A percentile compares a stretch with the other conserved stretches of the same genome.
phyloP scores from a whole-genome alignment of 2,329 filamentous ascomycete species.

The Phaeoacremonium minimum region DNA sequence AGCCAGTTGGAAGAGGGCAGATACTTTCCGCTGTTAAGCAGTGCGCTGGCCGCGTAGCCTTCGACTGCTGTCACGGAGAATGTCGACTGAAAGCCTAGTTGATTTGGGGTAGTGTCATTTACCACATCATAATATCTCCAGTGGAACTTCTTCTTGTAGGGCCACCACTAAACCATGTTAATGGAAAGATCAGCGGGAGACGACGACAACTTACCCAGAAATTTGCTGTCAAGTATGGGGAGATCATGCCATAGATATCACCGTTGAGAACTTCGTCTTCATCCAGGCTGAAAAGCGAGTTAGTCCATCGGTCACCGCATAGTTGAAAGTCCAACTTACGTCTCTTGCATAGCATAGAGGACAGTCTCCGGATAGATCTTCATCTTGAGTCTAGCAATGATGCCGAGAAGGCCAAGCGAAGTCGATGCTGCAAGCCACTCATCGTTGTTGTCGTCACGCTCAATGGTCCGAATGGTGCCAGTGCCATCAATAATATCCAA shows the following conservation, averaged over 20 bases:
- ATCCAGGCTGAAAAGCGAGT: constrained; percentile 25
- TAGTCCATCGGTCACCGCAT: constrained; percentile 4
- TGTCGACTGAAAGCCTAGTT: constrained; percentile 47
- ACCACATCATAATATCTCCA: constrained; percentile 48
- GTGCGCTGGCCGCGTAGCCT: constrained; percentile 29
- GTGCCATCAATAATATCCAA: constrained; percentile 45
- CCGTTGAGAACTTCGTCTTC: constrained; percentile 44
- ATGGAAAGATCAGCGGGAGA: not conserved
- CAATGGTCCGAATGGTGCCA: constrained; percentile 35
- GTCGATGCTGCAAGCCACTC: constrained; percentile 49
- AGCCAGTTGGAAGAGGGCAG: constrained; percentile 42
- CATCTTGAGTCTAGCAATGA: constrained; percentile 43
- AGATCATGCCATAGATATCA: constrained; percentile 44
- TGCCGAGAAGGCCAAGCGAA: constrained; percentile 40
- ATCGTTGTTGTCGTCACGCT: constrained; percentile 35
- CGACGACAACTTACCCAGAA: constrained; percentile 33
- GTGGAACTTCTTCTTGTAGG: constrained; percentile 45
- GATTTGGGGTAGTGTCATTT: constrained; percentile 28
- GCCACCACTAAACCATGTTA: constrained; percentile 39
- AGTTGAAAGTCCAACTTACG: constrained; percentile 23
- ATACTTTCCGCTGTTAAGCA: constrained; percentile 43
- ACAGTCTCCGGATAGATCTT: constrained; percentile 46
- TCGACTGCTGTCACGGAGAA: constrained; percentile 43
- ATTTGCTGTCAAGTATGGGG: constrained; percentile 46
- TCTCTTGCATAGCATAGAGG: constrained; percentile 44